A percentile compares a stretch with the other conserved stretches of the same genome.
Evolutionary conservation across 352 stramenopile species (phyloP).

Genomic region (Phytophthora hybrid): DNA sequence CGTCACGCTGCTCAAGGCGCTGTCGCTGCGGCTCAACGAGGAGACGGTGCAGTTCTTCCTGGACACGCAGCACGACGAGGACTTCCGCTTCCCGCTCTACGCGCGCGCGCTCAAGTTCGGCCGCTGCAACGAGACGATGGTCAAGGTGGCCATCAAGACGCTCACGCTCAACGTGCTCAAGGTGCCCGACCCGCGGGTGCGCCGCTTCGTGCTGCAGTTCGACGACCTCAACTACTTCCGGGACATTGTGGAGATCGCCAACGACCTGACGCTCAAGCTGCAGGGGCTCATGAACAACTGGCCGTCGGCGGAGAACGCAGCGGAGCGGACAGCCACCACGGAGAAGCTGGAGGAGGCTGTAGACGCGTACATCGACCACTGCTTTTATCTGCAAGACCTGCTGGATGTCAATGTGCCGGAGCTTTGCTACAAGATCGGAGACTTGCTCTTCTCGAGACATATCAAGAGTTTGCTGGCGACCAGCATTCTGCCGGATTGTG

Average conservation of each 20-base stretch:
- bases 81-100: slow-evolving; percentile 78
- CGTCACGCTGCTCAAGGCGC: slow-evolving; percentile 89
- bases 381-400: slow-evolving; percentile 87
- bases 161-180: slow-evolving; percentile 88
- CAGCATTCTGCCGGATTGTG: slow-evolving; percentile 83
- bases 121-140: slow-evolving; percentile 81
- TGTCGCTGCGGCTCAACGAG: slow-evolving; percentile 86
- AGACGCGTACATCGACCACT: slow-evolving; percentile 87
- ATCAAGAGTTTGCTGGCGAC: slow-evolving; percentile 72
- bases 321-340: slow-evolving; percentile 35
- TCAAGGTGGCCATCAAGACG: slow-evolving; percentile 89
- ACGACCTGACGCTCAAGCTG: slow-evolving; percentile 79
- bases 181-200: slow-evolving; percentile 80
- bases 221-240: slow-evolving; percentile 84
- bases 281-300: slow-evolving; percentile 79
- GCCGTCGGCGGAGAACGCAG: slow-evolving; percentile 29
- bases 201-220: slow-evolving; percentile 76
- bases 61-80: slow-evolving; percentile 45
- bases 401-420: slow-evolving; percentile 86
- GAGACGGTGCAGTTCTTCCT: slow-evolving; percentile 94
- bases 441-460: slow-evolving; percentile 77
- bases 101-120: slow-evolving; percentile 75
- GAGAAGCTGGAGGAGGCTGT: slow-evolving; percentile 86
- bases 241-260: slow-evolving; percentile 80
- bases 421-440: slow-evolving; percentile 83